Conservation (phyloP, 176 grass and related monocot species). For the Bothriochloa decipiens region DNA sequence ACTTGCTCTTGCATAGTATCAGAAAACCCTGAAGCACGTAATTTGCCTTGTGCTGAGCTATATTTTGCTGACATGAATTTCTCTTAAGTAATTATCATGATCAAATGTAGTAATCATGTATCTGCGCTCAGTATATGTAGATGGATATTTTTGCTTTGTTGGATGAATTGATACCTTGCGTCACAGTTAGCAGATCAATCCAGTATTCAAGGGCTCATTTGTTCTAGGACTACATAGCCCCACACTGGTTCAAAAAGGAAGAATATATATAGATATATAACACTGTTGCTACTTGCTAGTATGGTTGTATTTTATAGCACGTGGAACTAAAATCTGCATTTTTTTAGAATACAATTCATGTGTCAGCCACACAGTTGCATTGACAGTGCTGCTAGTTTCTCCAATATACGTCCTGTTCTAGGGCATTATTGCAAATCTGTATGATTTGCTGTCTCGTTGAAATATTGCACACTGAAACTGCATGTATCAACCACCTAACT, state of each 20-base stretch:
- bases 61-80: slow-evolving; percentile 17
- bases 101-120: not conserved
- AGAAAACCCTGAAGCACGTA: not conserved
- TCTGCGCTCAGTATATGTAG: not conserved
- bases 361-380: not conserved
- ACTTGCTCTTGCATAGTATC: slow-evolving; percentile 1
- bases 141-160: not conserved
- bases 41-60: not conserved
- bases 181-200: slow-evolving; percentile 25
- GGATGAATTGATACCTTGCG: not conserved
- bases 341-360: not conserved
- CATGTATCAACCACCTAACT: slow-evolving; percentile 21
- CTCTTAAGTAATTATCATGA: not conserved
- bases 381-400: not conserved
- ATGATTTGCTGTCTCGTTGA: not conserved
- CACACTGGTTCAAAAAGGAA: not conserved
- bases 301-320: not conserved
- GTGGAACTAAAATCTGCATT: not conserved
- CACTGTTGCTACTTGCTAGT: not conserved
- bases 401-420: not conserved
- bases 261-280: not conserved
- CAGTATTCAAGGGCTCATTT: not conserved
- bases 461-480: slow-evolving; percentile 5
- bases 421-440: not conserved
- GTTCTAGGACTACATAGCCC: not conserved